Evolutionary conservation across 352 stramenopile genomes (phyloP), one percentile per base, ranked within the genome.

Genomic region (Thraustochytrium striatum): DNA sequence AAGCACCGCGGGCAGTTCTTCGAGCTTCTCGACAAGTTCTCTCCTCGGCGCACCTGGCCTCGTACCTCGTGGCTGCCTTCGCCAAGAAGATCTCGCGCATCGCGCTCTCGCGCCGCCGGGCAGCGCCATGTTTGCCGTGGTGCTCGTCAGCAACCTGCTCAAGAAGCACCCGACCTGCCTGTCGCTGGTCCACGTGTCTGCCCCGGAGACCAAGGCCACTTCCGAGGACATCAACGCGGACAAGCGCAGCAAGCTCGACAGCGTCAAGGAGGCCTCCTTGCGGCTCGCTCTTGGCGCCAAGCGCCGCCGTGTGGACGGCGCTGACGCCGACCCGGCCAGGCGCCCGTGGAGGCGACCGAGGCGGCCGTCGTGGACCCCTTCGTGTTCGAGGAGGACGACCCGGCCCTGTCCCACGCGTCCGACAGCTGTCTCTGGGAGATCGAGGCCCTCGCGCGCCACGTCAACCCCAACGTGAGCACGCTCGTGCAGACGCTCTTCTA

Each of bases 381-480:
- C 35, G 21, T 38, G 19, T 11, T 75, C 3, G 39, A 75, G 0
- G 65, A 75, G 65, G 3, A 9, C 8, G 52, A 75, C 65, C 65
- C 65, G 16, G 32, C 44, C 0, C 25, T 33, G 41, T 58, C 30
- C 32, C 53, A 68, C 72, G 87, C 87, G 30, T 84, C 98, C 69
- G 90, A 97, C 85, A 97, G 90, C 70, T 98, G 90, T 38, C 83
- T 98, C 35, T 98, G 94, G 94, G 95, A n/a, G n/a, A 85, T 98
- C 32, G 86, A 90, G 69, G 94, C 92, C 13, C 91, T 98, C 83
- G 90, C 92, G 83, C 85, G 91, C 35, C 95, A 98, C 86, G 98
- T 97, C 85, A 95, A 97, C 84, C 91, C 92, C 36, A 90, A 94
- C 16, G 91, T 98, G 16, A 87, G 89, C 9, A 87, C 89, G 39